A percentile compares a stretch with the other conserved stretches of the same genome.
Conservation (phyloP, 108 stramenopile species). For the Skeletonema menzelii region DNA sequence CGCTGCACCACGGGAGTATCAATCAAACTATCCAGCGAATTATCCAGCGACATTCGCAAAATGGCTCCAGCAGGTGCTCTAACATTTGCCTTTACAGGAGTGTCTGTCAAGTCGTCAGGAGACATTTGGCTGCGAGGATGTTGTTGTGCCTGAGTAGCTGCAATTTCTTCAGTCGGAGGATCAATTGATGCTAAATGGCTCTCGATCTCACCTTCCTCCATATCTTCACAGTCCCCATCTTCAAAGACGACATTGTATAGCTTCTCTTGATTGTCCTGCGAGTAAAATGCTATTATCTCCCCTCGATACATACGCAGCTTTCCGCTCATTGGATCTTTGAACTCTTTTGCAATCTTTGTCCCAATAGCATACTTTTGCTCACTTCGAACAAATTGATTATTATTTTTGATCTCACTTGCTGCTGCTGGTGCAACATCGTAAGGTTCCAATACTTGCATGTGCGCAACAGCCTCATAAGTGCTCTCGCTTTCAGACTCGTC, state of each 20-base stretch:
- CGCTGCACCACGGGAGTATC: constrained; percentile 11
- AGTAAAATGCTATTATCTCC: background rate
- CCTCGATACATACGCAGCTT: background rate
- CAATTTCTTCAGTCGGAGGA: background rate
- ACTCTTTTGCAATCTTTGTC: background rate
- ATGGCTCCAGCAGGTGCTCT: background rate
- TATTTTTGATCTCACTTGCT: background rate
- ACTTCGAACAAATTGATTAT: background rate
- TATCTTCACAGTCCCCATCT: constrained; percentile 1
- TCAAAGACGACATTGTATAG: background rate
- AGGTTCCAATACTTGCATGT: background rate
- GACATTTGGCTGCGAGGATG: constrained; percentile 4
- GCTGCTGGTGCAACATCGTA: background rate
- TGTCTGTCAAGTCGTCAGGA: constrained; percentile 24
- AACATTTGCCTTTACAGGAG: constrained; percentile 5
- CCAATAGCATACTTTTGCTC: background rate
- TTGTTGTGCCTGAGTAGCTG: background rate
- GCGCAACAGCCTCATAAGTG: background rate
- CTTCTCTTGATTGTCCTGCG: background rate
- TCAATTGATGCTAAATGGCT: background rate
- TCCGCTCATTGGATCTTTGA: background rate
- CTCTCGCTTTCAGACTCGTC: background rate
- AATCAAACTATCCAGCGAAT: constrained; percentile 9
- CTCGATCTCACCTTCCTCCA: background rate
- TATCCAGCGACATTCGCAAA: constrained; percentile 1